Evolutionary conservation across 495 filamentous ascomycete genomes (phyloP).

Genomic region (Penicillium herquei): DNA sequence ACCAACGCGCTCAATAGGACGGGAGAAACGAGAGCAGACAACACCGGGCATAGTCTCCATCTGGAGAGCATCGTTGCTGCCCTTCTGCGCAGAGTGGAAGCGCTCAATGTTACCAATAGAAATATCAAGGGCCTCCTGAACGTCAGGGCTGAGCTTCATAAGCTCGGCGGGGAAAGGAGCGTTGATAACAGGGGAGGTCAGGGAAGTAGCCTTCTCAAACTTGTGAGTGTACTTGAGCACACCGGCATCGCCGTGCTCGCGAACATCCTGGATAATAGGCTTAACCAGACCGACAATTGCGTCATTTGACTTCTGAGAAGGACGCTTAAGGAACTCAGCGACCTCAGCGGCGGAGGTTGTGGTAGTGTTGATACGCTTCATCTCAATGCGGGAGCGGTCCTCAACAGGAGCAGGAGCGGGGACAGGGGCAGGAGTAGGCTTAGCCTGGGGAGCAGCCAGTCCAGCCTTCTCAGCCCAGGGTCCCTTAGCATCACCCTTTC

Average conservation of each 20-base stretch:
- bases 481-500: constrained; percentile 90
- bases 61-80: constrained; percentile 67
- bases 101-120: constrained; percentile 91
- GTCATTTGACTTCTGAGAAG: constrained; percentile 89
- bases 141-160: constrained; percentile 81
- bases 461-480: constrained; percentile 82
- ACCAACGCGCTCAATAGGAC: constrained; percentile 90
- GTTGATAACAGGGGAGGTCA: constrained; percentile 82
- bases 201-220: constrained; percentile 90
- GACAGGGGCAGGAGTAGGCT: constrained; percentile 40
- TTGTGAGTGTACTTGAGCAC: constrained; percentile 91
- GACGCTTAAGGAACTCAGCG: constrained; percentile 70
- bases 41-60: constrained; percentile 99
- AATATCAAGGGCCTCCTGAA: constrained; percentile 84
- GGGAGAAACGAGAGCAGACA: constrained; percentile 86
- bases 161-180: constrained; percentile 82
- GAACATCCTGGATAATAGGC: constrained; percentile 87
- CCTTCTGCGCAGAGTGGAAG: constrained; percentile 88
- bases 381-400: constrained; percentile 65
- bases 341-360: constrained; percentile 60
- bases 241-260: constrained; percentile 76
- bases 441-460: constrained; percentile 44
- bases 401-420: constrained; percentile 46
- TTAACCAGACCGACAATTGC: constrained; percentile 84
- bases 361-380: constrained; percentile 73